Base-by-base conservation (phyloP, 345 rosid genomes). In the Syzygium aqueum region DNA sequence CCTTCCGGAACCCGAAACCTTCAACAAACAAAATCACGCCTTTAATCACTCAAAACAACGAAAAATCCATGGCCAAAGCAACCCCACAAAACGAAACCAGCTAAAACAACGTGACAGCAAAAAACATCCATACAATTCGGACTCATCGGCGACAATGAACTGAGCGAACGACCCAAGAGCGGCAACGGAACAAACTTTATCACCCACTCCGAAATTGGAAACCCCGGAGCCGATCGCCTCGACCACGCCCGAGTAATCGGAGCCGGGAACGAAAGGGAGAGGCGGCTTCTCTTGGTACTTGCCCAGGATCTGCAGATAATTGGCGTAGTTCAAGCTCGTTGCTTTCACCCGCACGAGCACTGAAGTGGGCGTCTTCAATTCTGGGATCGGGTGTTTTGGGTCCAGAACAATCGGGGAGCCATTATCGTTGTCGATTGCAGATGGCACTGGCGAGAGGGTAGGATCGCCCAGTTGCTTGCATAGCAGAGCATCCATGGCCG, bases 251-350 rank as follows among this genome's bases (percentile, higher is more conserved):
- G 98, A 93, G 89, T 94, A 96, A 91, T 97, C 99, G 84, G 98
- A 96, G 53, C 99, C 99, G 3, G 98, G 99, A 51, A 96, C 91
- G 93, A 96, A 97, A 67, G 99, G 99, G 16, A 97, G 91, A 2
- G 94, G 91, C 56, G 93, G 93, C 90, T 95, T 96, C 92, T 97
- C 98, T 87, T 96, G 99, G 90, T 95, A 96, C 83, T 95, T 95
- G 46, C 99, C 99, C 80, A 93, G 88, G 25, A 97, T 92, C 92
- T 97, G 99, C 87, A 97, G 94, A 93, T 95, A 97, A 89, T 97
- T 96, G 59, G 98, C 98, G 90, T 89, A 96, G 92, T 96, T 97
- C 94, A 97, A 91, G 97, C 99, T 97, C 77, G 99, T 95, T 17
- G 99, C 99, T 84, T 88, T 94, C 53, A 97, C 97, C 49, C 93